Evolutionary conservation across 306 rosid genomes (phyloP).

Genomic region (Begonia loranthoides): DNA sequence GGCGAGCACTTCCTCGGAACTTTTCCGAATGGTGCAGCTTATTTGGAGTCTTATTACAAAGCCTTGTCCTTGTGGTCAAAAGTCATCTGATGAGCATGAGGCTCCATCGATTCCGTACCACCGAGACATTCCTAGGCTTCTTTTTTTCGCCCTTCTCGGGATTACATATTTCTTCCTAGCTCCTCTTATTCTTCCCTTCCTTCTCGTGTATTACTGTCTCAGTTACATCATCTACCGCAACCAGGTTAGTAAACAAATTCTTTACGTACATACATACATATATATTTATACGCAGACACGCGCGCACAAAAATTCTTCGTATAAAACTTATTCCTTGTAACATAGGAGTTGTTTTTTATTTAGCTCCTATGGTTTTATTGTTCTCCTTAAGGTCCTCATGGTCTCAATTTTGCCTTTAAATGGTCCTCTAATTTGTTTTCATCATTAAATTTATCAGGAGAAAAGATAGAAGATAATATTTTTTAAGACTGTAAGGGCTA

Average conservation of each 20-base stretch:
- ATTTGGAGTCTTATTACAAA: conserved; percentile 38
- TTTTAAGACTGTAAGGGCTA: too few relatives aligned
- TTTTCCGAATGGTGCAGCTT: conserved; percentile 55
- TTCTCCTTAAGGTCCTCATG: too few relatives aligned
- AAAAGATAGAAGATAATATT: too few relatives aligned
- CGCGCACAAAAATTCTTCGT: too few relatives aligned
- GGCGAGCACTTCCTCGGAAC: conserved; percentile 78
- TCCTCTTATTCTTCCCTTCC: conserved; percentile 87
- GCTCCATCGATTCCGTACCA: conserved; percentile 59
- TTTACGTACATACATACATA: too few relatives aligned
- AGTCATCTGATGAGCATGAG: conserved; percentile 35
- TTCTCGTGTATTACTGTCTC: conserved; percentile 60
- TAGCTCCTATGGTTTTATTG: too few relatives aligned
- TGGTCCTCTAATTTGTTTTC: too few relatives aligned
- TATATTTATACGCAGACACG: too few relatives aligned
- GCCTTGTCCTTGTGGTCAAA: conserved; percentile 23
- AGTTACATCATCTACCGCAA: conserved; percentile 66
- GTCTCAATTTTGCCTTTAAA: too few relatives aligned
- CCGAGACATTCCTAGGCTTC: conserved; percentile 65
- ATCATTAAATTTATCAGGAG: too few relatives aligned
- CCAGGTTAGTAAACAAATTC: conserved; percentile 51
- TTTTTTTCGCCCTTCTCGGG: conserved; percentile 91
- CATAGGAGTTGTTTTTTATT: too few relatives aligned
- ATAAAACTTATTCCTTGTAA: too few relatives aligned
- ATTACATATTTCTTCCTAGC: conserved; percentile 84